Evolutionary conservation across 2,329 filamentous ascomycete species (phyloP), one percentile per base, ranked within the genome.

Genomic region (Cladosporium sp.): DNA sequence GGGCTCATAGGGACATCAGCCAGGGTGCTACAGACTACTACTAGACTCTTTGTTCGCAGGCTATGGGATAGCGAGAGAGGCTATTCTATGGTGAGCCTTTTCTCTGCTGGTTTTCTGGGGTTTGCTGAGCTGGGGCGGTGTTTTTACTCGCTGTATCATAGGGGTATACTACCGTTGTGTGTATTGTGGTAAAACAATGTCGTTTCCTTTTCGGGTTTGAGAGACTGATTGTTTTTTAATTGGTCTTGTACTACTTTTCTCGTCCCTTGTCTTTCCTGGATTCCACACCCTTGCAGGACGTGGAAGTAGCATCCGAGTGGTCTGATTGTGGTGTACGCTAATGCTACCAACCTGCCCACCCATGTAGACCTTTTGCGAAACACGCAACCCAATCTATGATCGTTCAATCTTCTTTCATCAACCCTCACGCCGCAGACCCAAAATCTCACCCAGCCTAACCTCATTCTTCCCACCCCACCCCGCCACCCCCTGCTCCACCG

Each of bases 391-490:
- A 6, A 44, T 10, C 18, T 10, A 10, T 2, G 6, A 6, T 10
- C 7, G 10, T n/a, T 44, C 6, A 1, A 2, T 36, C 14, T 18
- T 44, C n/a, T n/a, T n/a, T n/a, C 21, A 63, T 8, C 11, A 63
- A 4, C 4, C 51, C 36, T 64, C 57, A 6, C 64, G 47, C 30
- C 85, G 82, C 68, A 92, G 73, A 10, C 83, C 83, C 69, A 93
- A 75, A 49, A 96, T 91, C 70, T 87, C 87, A 15, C 80, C 80
- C 41, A 96, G 76, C 70, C 83, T 87, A 32, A 96, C 81, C 64
- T 82, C 80, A 1, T 90, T 92, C 77, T 94, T 95, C 14, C 90
- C 90, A 32, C 92, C 92, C 92, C 92, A 96, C 1, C 93, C 92
- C 24, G 87, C 86, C 58, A 87, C 86, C 0, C 92, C 93, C 65